A percentile compares a stretch with the other conserved stretches of the same genome.
Evolutionary conservation across 1,284 basidiomycete species (phyloP).

Genomic region (Sanguinoderma infundibulare): DNA sequence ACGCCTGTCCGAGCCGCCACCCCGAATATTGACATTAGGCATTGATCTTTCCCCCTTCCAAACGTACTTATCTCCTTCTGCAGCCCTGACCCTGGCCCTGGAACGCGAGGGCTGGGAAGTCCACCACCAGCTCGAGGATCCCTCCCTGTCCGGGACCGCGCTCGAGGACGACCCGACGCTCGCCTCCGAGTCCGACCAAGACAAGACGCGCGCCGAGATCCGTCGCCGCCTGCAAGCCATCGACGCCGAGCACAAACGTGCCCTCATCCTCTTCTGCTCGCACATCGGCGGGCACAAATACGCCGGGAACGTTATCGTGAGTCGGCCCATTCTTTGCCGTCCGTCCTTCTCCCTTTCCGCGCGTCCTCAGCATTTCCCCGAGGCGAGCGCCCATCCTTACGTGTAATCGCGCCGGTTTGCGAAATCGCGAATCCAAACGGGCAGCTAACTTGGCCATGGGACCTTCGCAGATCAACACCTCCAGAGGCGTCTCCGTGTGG

Average conservation of each 20-base stretch:
- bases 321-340: no score
- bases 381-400: not conserved
- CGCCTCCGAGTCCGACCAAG: constrained; percentile 42
- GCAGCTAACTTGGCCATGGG: not conserved
- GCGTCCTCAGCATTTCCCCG: no score
- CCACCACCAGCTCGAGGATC: constrained; percentile 76
- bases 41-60: no score
- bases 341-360: not conserved
- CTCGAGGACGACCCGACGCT: constrained; percentile 57
- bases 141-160: constrained; percentile 55
- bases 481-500: constrained; percentile 84
- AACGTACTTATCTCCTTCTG: no score
- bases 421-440: no score
- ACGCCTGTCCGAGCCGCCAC: not conserved
- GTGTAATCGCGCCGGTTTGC: not conserved
- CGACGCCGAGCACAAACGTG: constrained; percentile 53
- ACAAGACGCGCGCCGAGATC: constrained; percentile 49
- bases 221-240: constrained; percentile 54
- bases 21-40: no score
- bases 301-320: constrained; percentile 89
- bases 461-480: constrained; percentile 75
- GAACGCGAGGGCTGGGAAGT: constrained; percentile 74
- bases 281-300: constrained; percentile 93
- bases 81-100: constrained; percentile 67
- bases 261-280: constrained; percentile 84